These are phyloP conservation scores for Taxillus chinensis DNA, from an alignment of 164 flowering plant genomes.

Conservation along the genomic window DNA sequence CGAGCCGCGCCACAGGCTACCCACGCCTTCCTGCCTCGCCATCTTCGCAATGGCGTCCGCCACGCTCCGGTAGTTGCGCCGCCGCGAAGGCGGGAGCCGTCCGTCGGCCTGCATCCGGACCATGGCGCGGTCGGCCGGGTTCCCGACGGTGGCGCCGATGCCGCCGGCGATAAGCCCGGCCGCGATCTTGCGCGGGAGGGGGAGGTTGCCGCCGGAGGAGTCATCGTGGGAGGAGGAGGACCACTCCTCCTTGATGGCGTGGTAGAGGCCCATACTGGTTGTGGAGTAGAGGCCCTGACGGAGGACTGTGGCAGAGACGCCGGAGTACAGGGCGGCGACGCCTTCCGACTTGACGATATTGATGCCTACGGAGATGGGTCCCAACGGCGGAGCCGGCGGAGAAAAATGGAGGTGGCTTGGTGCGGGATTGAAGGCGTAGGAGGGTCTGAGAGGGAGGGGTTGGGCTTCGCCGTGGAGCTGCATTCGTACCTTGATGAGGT, in stretches of 20 bases:
- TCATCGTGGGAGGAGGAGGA: constrained; percentile 29
- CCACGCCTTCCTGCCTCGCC: constrained; percentile 52
- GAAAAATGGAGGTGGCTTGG: constrained; percentile 6
- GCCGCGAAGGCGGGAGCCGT: constrained; percentile 54
- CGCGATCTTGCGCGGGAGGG: constrained; percentile 40
- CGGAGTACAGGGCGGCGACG: constrained; percentile 21
- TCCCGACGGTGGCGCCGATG: constrained; percentile 78
- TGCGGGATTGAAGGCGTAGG: constrained; percentile 12
- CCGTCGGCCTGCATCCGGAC: constrained; percentile 96
- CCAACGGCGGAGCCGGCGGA: constrained; percentile 19
- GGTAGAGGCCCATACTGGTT: constrained; percentile 91
- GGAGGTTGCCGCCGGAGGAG: constrained; percentile 29
- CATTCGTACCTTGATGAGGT: constrained; percentile 71
- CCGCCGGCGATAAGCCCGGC: constrained; percentile 79
- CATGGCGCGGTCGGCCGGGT: constrained; percentile 97
- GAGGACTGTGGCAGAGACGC: constrained; percentile 85
- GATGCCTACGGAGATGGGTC: constrained; percentile 23
- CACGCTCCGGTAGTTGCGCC: constrained; percentile 75
- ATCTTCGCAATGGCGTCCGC: constrained; percentile 63
- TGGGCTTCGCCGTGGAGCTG: constrained; percentile 63
- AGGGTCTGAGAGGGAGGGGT: constrained; percentile 36
- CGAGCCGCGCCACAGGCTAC: constrained; percentile 82
- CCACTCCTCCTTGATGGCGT: constrained; percentile 60
- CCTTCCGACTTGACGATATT: constrained; percentile 7
- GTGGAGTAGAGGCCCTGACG: constrained; percentile 83